Base-by-base conservation (phyloP, 768 basidiomycete genomes). In the Pulveroboletus sp. region DNA sequence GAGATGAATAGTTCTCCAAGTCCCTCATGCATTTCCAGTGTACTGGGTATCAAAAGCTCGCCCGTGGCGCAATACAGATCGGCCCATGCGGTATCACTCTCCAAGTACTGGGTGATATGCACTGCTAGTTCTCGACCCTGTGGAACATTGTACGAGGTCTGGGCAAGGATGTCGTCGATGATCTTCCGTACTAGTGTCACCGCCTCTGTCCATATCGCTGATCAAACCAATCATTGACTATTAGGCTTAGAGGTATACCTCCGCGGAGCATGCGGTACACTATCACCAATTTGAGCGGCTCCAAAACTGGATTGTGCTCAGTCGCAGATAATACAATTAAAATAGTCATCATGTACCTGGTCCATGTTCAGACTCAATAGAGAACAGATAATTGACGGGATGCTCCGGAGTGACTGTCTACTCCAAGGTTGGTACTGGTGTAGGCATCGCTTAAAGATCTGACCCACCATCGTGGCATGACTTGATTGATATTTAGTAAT, bases 231-330 rank as follows among this genome's bases (percentile, higher is more conserved):
- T n/a, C 24, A 32, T 28, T 47, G 15, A 21, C 12, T 17, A 43
- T 24, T 9, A 30, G 26, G 41, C 28, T 24, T 21, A 43, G 39
- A 47, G 10, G 33, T 64, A 39, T 51, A 91, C 93, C 93, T 76
- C 94, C 90, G 17, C 83, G 82, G 24, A 95, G 69, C 72, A 83
- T 82, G 33, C 89, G 81, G 67, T 93, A 96, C 43, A 72, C 76
- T 50, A 96, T 83, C 21, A 76, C 69, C 30, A 95, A 70, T 24
- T 67, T 73, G 37, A 89, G 68, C 1, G 82, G 72, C 49, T 88
- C 85, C 42, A 76, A 72, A 17, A 82, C 89, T 89, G 59, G 21
- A 45, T 15, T 14, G 5, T 21, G 30, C n/a, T 52, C 51, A 52
- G 52, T 15, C 33, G n/a, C 28, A 47, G 30, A 43, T 3, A n/a